Evolutionary conservation across 257 asterid genomes (phyloP), one percentile per base, ranked within the genome.

Genomic region (Jacaranda copaia): DNA sequence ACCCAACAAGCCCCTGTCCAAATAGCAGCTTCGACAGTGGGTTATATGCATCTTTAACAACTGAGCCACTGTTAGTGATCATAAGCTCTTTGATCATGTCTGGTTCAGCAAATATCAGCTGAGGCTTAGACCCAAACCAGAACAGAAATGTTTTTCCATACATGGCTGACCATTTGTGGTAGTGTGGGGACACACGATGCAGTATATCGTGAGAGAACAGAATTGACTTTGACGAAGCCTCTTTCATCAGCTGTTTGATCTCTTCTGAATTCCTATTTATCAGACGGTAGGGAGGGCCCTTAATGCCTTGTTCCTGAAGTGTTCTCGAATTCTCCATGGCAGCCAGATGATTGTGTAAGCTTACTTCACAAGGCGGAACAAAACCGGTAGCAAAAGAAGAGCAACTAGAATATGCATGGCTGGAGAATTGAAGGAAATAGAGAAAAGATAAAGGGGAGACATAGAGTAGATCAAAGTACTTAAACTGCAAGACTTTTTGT

Each of bases 101-200:
- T 19, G 85, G 89, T 6, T 87, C 85, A 7, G 80, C 72, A 7
- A 81, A 45, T 5, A 88, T 83, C 25, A 87, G 40, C 69, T 85
- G 79, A 61, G 91, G 88, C 65, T 67, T 81, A 10, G 83, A 59
- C 72, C 91, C 89, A 56, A 83, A 83, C 91, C 89, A 87, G 60
- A 76, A 87, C 40, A 85, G 70, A 38, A 87, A 77, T 25, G 74
- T 85, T 56, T 81, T 85, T 1, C 88, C 88, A 42, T 83, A 83
- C 49, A 63, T 56, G 79, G 60, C 74, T 18, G 91, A 87, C 91
- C 91, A 87, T 45, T 62, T 77, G 69, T 81, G 39, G 74, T 87
- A 85, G 45, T 87, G 87, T 6, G 91, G 88, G 61, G 72, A 70
- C 52, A 81, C 91, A 36, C 84, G 77, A 8, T 78, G 81, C 20